Base-by-base conservation (phyloP, 2,329 filamentous ascomycete species). In the Calonectria fujianensis region DNA sequence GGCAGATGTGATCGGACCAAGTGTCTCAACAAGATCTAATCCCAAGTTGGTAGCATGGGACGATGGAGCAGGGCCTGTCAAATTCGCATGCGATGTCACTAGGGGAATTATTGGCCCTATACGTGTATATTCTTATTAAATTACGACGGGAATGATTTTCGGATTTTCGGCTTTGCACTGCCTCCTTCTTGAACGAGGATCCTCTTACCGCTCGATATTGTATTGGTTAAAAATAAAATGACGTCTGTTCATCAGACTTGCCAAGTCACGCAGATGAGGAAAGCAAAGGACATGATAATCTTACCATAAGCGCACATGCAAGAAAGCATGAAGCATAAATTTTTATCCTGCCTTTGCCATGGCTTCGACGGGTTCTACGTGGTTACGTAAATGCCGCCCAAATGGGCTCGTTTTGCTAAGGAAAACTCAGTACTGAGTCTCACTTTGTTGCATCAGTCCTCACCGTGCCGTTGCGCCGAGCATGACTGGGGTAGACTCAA, bases 351-450 rank as follows among this genome's bases (percentile, higher is more conserved):
- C 35, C 13, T 29, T 41, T 41, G 52, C 52, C 18, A 35, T 57
- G 31, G 31, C 52, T 63, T 48, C n/a, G n/a, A 41, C 18, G 57
- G 37, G 14, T 27, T 41, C 37, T 63, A 24, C 24, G 37, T 27
- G n/a, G 57, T 59, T 70, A 67, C 68, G 52, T 69, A 69, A 69
- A 48, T 24, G 27, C 20, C 39, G 16, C 52, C 54, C 48, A 51
- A 39, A 24, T 70, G 16, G 59, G 31, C 41, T 52, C 35, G 32
- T 35, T 35, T 27, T 63, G 35, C 24, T 27, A 32, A 51, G 31
- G 31, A 57, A 59, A 69, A 61, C 39, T 69, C 39, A 61, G 37
- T 32, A 48, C 29, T 35, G 24, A 69, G 66, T 57, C 66, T 69
- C 51, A 59, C 51, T 31, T 32, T 14, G 27, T 48, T 9, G 35